Evolutionary conservation across 139 green algal genomes (phyloP), one percentile per base, ranked within the genome.

Genomic region (Ulvella scutata): DNA sequence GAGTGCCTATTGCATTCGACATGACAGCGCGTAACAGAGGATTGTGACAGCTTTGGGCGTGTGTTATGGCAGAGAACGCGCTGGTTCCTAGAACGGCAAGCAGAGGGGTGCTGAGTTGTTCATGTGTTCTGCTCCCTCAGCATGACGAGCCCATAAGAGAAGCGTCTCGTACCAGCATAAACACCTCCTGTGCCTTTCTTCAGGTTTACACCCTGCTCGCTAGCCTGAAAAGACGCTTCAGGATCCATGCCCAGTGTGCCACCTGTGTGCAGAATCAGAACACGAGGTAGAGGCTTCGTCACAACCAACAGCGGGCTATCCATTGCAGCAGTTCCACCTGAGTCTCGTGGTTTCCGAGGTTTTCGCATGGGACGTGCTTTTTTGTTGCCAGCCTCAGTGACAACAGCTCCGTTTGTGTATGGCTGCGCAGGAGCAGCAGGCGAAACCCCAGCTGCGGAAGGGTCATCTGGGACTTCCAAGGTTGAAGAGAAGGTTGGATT

Each of bases 241-340:
- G 82, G 67, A 59, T 91, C 85, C 91, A 96, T 96, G 36, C 90
- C 91, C 33, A 96, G 82, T 0, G 91, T 96, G 43, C 91, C 91
- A 3, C 91, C 91, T 4, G 85, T 92, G 80, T 96, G 90, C 7
- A 96, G 67, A 28, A 96, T 81, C 26, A 96, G 82, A 38, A 95
- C 90, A 0, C 82, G 74, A 0, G 91, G 90, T 44, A 96, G 73
- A 6, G 87, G 86, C 74, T 85, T 82, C 0, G 85, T 84, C 1
- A 92, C 74, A 9, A 86, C 81, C 10, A 84, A 34, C 10, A 87
- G 43, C 4, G 81, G 81, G 51, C 51, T 67, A 26, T 67, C n/a
- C n/a, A n/a, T n/a, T n/a, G n/a, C n/a, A n/a, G n/a, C n/a, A n/a
- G n/a, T n/a, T n/a, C n/a, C n/a, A n/a, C n/a, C n/a, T n/a, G n/a